Evolutionary conservation across 176 grass and related monocot species (phyloP).

Genomic region (Carex littledalei): DNA sequence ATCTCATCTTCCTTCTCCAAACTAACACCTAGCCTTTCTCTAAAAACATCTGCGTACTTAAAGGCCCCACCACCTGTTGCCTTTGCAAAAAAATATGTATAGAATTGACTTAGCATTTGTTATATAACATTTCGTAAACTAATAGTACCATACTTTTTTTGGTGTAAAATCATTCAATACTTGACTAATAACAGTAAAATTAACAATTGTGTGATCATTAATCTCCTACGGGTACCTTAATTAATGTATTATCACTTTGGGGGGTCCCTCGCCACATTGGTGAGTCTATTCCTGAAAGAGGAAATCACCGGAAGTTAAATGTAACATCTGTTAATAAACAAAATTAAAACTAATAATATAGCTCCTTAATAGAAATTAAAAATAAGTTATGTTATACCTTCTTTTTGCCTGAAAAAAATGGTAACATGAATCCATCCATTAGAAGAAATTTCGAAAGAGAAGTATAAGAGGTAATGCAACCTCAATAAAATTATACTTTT

Average conservation of each 20-base stretch:
- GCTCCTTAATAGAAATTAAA: not conserved
- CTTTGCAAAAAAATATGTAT: slow-evolving; percentile 59
- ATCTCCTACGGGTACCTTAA: slow-evolving; percentile 60
- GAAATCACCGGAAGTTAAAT: slow-evolving; percentile 32
- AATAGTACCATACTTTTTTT: not conserved
- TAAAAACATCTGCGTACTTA: slow-evolving; percentile 87
- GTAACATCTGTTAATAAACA: not conserved
- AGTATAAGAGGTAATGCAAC: no score
- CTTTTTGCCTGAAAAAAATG: not conserved
- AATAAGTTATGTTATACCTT: not conserved
- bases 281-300: slow-evolving; percentile 71
- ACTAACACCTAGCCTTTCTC: slow-evolving; percentile 88
- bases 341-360: slow-evolving; percentile 11
- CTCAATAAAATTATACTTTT: no score
- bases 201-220: not conserved
- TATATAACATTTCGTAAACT: not conserved
- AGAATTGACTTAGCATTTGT: slow-evolving; percentile 7
- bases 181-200: not conserved
- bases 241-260: slow-evolving; percentile 58
- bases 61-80: slow-evolving; percentile 98
- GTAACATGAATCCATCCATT: not conserved
- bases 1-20: slow-evolving; percentile 99
- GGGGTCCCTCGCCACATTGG: slow-evolving; percentile 69
- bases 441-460: no score
- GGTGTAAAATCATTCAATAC: not conserved